Evolutionary conservation across 495 filamentous ascomycete species (phyloP), one percentile per base, ranked within the genome.

Genomic region (Cryomyces antarcticus): DNA sequence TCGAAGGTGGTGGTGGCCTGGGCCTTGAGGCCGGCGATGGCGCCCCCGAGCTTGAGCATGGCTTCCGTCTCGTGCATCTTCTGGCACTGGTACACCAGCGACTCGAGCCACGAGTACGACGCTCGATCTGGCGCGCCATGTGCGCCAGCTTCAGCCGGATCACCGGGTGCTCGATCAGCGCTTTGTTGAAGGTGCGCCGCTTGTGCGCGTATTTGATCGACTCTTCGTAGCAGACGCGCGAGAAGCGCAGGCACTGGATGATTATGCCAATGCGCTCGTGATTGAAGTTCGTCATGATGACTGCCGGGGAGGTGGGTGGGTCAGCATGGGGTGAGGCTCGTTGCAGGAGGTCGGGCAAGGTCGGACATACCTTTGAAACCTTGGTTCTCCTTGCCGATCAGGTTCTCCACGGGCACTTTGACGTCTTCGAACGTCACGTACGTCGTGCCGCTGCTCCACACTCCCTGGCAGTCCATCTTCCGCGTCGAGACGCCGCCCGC

Each of bases 101-200:
- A 89, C 69, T 97, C 89, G n/a, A 96, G 69, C 89, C 89, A 96
- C 64, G 81, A 82, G 66, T 92, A 89, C 9, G 78, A 80, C 7
- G 89, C 84, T 97, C 89, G 61, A 95, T 93, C 64, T 96, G 89
- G 39, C 89, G 75, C 11, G 85, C 88, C 89, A 97, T 97, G 61
- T 95, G 79, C 4, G 89, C 89, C 29, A 97, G 76, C 65, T 97
- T 97, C 62, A 95, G 75, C 5, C 89, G 82, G 62, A 97, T 97
- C 59, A 97, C 89, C 2, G 87, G 82, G 63, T 97, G 89, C 51
- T 93, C 82, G 58, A 95, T 84, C 39, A 97, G 77, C 51, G 78
- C 80, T 70, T 95, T 92, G 66, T 85, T 85, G 51, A 97, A 97
- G 4, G 89, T 96, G 39, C 71, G 72, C 44, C 89, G 84, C 74